Evolutionary conservation across 2,329 filamentous ascomycete genomes (phyloP).

Genomic region (Claviceps quebecensis): DNA sequence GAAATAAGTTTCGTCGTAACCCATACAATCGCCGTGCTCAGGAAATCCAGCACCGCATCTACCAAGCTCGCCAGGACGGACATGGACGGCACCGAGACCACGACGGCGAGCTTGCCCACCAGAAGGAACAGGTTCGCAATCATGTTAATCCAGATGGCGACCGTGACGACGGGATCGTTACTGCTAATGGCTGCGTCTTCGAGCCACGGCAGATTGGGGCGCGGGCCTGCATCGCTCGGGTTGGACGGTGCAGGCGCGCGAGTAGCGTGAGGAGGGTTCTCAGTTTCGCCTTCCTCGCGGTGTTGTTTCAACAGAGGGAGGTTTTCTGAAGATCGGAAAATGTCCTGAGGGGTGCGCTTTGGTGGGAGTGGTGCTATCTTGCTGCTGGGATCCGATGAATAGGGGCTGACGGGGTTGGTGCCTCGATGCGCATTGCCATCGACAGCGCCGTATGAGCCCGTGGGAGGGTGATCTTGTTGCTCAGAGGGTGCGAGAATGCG

Average conservation of each 20-base stretch:
- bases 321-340: slow-evolving; percentile 64
- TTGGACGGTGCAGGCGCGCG: slow-evolving; percentile 8
- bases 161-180: slow-evolving; percentile 59
- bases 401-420: slow-evolving; percentile 16
- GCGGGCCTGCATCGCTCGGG: slow-evolving; percentile 20
- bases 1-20: slow-evolving; percentile 59
- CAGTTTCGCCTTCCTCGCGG: slow-evolving; percentile 21
- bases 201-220: slow-evolving; percentile 52
- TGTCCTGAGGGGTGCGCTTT: slow-evolving; percentile 70
- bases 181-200: slow-evolving; percentile 62
- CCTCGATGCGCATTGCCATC: slow-evolving; percentile 10
- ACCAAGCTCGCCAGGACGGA: slow-evolving; percentile 70
- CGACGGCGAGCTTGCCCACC: slow-evolving; percentile 61
- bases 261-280: slow-evolving; percentile 22
- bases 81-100: slow-evolving; percentile 65
- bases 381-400: slow-evolving; percentile 7
- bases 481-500: slow-evolving; percentile 7
- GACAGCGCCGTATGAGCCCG: slow-evolving; percentile 17
- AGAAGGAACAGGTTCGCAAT: slow-evolving; percentile 64
- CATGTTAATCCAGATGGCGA: slow-evolving; percentile 81
- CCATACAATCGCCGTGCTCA: slow-evolving; percentile 72
- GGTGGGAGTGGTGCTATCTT: slow-evolving; percentile 30
- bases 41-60: slow-evolving; percentile 66
- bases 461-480: neutral
- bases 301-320: slow-evolving; percentile 45